phyloP scores from a whole-genome alignment of 305 asterid genomes.

The Striga hermonthica region DNA sequence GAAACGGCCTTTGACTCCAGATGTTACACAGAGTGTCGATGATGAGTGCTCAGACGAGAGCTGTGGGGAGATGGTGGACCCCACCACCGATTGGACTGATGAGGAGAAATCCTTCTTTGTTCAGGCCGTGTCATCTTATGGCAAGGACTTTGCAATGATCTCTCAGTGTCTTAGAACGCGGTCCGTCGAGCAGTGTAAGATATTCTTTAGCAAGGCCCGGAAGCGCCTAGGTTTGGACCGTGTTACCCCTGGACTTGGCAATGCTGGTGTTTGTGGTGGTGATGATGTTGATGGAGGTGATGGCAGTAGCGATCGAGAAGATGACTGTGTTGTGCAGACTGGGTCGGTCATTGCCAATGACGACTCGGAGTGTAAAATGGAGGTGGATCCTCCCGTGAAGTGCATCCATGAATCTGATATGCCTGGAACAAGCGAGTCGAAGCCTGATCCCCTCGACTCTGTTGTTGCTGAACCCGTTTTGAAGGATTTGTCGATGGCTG shows the following conservation, averaged over 20 bases:
- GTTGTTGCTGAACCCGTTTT: conserved; percentile 36
- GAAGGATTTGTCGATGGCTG: conserved; percentile 35
- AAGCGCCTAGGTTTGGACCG: conserved; percentile 77
- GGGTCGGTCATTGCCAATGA: conserved; percentile 42
- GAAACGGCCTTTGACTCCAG: conserved; percentile 68
- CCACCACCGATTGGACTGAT: conserved; percentile 76
- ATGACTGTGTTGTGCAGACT: conserved; percentile 60
- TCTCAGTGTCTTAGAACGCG: conserved; percentile 64
- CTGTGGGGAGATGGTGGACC: conserved; percentile 67
- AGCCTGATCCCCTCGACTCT: conserved; percentile 48
- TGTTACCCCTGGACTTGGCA: conserved; percentile 44
- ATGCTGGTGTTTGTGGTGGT: conserved; percentile 40
- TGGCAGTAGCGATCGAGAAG: conserved; percentile 68
- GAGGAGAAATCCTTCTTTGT: conserved; percentile 75
- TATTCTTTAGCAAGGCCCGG: conserved; percentile 81
- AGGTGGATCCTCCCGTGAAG: conserved; percentile 38
- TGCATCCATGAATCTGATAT: conserved; percentile 33
- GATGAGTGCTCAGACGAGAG: conserved; percentile 94
- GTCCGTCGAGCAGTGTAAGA: conserved; percentile 78
- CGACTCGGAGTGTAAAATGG: conserved; percentile 47
- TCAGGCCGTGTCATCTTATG: conserved; percentile 71
- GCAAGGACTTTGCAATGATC: conserved; percentile 76
- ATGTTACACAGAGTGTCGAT: conserved; percentile 58
- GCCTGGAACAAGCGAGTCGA: conserved; percentile 31
- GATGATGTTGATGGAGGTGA: conserved; percentile 56